Base-by-base conservation (phyloP, 1,284 basidiomycete species). In the Cutaneotrichosporon dermatis region DNA sequence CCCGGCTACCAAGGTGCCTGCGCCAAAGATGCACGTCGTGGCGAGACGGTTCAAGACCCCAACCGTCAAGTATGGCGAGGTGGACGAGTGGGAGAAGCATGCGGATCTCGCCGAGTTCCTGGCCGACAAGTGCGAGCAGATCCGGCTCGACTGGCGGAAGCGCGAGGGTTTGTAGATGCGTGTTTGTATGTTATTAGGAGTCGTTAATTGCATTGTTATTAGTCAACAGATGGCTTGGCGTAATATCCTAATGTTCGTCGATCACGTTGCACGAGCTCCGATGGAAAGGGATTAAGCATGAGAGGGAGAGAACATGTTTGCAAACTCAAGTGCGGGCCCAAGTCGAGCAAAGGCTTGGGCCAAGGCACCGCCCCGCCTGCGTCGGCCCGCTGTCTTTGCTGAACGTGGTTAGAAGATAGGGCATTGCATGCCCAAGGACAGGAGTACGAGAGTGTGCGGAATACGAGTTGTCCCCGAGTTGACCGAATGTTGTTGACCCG, bases 11-110 rank as follows among this genome's bases (percentile, higher is more conserved):
- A 65, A 68, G 50, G 60, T 69, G 9, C 69, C 74, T 1, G 70
- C 64, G 1, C 70, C 66, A 16, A 72, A 69, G 54, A 68, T 73
- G 51, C 53, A 55, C 13, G 64, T 70, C 12, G 60, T 64, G 4
- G 48, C 69, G 1, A 58, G 54, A 36, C 59, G 71, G 13, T 71
- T 64, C 62, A 57, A 58, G 0, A 44, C 59, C 8, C 67, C 69
- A 7, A 58, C 58, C 13, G 71, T 75, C 35, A 66, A 63, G 25
- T 73, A 68, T 50, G 66, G 64, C n/a, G 74, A 75, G 60, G 71
- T 76, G 4, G 74, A 75, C 51, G 36, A 60, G 43, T 74, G 73
- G 73, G 69, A 71, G 42, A 34, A 51, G 55, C 46, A 61, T 8
- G 54, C 58, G 37, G 69, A 68, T 4, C 33, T 74, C 2, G 68